Evolutionary conservation across 2,329 filamentous ascomycete species (phyloP).

Genomic region (Neospermospora avenae): DNA sequence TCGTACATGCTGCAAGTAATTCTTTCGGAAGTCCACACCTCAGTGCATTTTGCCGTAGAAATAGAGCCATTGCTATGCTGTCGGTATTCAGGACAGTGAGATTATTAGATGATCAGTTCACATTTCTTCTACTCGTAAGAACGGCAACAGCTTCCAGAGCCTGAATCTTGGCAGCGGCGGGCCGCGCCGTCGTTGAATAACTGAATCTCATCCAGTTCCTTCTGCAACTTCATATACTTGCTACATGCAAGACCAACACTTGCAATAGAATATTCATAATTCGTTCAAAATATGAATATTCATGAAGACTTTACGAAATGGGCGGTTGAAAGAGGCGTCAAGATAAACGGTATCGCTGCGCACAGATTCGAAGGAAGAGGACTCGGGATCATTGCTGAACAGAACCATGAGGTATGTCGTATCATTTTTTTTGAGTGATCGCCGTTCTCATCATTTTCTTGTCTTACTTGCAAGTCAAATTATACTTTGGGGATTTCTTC

Average conservation of each 20-base stretch:
- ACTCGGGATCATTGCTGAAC: constrained; percentile 72
- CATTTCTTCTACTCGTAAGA: too few relatives aligned
- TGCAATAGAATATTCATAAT: not conserved
- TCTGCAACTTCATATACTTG: not conserved
- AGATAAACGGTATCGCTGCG: constrained; percentile 64
- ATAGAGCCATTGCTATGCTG: constrained; percentile 26
- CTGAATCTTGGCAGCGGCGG: not conserved
- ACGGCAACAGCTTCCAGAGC: not conserved
- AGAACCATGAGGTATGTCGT: constrained; percentile 56
- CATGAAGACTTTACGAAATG: constrained; percentile 61
- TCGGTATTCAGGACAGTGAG: not conserved
- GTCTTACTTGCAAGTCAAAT: too few relatives aligned
- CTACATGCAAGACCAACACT: not conserved
- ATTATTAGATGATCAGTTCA: not conserved
- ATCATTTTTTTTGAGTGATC: not conserved
- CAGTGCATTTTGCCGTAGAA: constrained; percentile 20
- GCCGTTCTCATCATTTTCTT: not conserved
- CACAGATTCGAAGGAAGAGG: constrained; percentile 68
- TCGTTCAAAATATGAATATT: constrained; percentile 29
- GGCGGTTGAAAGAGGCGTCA: constrained; percentile 62
- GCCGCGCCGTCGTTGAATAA: constrained; percentile 2
- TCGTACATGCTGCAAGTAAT: constrained; percentile 26
- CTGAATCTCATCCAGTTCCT: not conserved
- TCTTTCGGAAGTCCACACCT: constrained; percentile 26
- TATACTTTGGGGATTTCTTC: too few relatives aligned